A percentile compares a stretch with the other conserved stretches of the same genome.
Evolutionary conservation across 305 asterid species (phyloP).

Genomic region (Plantago rigida): DNA sequence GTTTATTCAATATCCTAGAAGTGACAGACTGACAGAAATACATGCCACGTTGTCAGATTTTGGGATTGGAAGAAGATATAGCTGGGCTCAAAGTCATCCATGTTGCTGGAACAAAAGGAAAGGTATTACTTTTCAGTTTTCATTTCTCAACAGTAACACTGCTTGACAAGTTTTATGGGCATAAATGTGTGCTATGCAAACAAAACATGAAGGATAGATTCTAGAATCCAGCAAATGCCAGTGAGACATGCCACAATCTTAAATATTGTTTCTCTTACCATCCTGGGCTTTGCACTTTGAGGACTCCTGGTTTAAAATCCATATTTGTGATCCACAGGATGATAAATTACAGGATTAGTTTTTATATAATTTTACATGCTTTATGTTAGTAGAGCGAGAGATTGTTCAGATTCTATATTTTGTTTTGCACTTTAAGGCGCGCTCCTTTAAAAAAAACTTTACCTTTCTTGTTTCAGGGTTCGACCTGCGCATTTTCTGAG

Average conservation of each 20-base stretch:
- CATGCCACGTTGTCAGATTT: slow-evolving; percentile 46
- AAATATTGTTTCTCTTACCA: background rate
- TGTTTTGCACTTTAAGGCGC: background rate
- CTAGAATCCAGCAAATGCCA: background rate
- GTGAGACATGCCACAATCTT: slow-evolving; percentile 2
- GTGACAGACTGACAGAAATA: slow-evolving; percentile 18
- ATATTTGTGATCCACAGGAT: background rate
- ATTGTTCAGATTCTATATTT: background rate
- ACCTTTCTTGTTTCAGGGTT: slow-evolving; percentile 53
- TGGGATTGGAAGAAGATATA: slow-evolving; percentile 62
- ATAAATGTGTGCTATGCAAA: background rate
- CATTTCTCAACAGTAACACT: slow-evolving; percentile 9
- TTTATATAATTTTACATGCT: background rate
- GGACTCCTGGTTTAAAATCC: background rate
- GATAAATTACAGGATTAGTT: background rate
- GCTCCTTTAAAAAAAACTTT: background rate
- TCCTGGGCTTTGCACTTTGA: background rate
- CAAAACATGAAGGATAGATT: background rate
- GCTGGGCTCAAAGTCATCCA: slow-evolving; percentile 64
- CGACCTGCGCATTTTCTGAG: slow-evolving; percentile 78
- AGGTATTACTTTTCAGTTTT: slow-evolving; percentile 38
- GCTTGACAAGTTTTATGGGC: slow-evolving; percentile 1
- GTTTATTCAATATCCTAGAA: slow-evolving; percentile 5
- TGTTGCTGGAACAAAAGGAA: slow-evolving; percentile 93
- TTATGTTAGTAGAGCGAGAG: background rate